Evolutionary conservation across 2,329 filamentous ascomycete species (phyloP).

Genomic region (Emericellopsis atlantica): DNA sequence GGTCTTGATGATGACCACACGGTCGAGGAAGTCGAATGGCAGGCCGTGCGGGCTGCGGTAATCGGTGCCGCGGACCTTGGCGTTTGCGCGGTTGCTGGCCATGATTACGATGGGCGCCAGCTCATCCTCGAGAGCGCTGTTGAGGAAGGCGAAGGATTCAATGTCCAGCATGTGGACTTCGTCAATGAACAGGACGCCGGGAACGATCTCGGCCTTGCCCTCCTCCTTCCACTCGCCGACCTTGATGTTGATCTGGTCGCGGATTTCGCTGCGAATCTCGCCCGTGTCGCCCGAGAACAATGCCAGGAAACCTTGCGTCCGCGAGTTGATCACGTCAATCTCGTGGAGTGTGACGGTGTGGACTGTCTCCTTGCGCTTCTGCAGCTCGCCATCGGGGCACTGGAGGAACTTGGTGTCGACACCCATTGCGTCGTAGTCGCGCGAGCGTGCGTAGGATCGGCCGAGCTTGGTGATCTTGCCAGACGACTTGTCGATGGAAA

Average conservation of each 20-base stretch:
- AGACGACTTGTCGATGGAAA: constrained; percentile 96
- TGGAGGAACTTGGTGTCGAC: constrained; percentile 97
- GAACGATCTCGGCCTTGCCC: constrained; percentile 96
- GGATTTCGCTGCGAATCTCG: constrained; percentile 92
- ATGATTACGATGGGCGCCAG: constrained; percentile 97
- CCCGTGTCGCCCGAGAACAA: constrained; percentile 97
- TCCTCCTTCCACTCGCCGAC: constrained; percentile 99
- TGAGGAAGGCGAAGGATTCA: constrained; percentile 98
- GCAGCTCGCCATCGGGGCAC: constrained; percentile 92
- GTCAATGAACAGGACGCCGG: constrained; percentile 94
- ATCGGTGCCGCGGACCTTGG: constrained; percentile 83
- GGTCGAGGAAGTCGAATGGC: constrained; percentile 89
- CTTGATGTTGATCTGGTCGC: constrained; percentile 98
- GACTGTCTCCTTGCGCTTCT: constrained; percentile 92
- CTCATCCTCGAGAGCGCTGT: constrained; percentile 89
- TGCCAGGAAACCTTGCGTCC: constrained; percentile 95
- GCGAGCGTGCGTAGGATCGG: constrained; percentile 82
- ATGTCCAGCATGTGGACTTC: constrained; percentile 99
- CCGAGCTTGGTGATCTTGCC: constrained; percentile 97
- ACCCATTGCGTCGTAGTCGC: constrained; percentile 98
- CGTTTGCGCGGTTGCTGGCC: constrained; percentile 91
- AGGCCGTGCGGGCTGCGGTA: constrained; percentile 90
- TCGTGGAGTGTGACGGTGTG: constrained; percentile 96
- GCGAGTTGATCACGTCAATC: constrained; percentile 98
- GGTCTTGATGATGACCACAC: constrained; percentile 92